Percentiles rank a stretch among this genome's conserved stretches.
These are phyloP conservation scores for Claviceps sp. DNA, from an alignment of 2,329 filamentous ascomycete species.

Conservation along the genomic window DNA sequence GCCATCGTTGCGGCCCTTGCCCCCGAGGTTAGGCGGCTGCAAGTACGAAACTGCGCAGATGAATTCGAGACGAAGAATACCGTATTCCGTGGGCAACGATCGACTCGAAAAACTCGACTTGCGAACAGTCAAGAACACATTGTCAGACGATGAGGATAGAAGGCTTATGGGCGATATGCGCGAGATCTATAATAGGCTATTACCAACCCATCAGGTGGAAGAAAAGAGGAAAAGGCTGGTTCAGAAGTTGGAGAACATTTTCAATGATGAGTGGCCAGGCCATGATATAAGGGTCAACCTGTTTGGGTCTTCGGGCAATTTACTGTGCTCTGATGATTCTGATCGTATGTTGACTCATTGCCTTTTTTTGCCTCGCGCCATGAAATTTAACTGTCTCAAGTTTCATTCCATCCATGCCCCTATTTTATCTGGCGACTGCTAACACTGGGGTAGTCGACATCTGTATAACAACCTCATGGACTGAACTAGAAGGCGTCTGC, in stretches of 20 bases:
- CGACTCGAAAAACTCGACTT: conserved; percentile 58
- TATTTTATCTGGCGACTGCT: not conserved
- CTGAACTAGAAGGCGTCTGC: conserved; percentile 78
- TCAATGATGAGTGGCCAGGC: conserved; percentile 85
- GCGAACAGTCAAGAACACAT: conserved; percentile 55
- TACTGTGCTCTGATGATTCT: conserved; percentile 88
- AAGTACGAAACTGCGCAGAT: conserved; percentile 81
- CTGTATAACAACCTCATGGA: conserved; percentile 87
- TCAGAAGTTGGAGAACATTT: conserved; percentile 73
- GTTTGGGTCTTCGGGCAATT: conserved; percentile 95
- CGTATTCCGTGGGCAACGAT: conserved; percentile 79
- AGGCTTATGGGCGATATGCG: conserved; percentile 72
- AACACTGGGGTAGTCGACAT: conserved; percentile 60
- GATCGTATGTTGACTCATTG: conserved; percentile 52
- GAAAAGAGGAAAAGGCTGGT: conserved; percentile 62
- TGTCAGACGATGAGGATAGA: conserved; percentile 60
- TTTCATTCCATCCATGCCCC: no score
- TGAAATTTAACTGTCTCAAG: no score
- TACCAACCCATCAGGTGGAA: conserved; percentile 71
- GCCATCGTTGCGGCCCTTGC: conserved; percentile 52
- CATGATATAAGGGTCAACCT: conserved; percentile 81
- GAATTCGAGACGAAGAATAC: conserved; percentile 72
- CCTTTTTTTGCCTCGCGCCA: no score
- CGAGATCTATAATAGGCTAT: conserved; percentile 70
- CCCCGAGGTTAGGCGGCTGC: conserved; percentile 50